Evolutionary conservation across 73 alveolate species (phyloP).

Genomic region (Breviolum minutum): DNA sequence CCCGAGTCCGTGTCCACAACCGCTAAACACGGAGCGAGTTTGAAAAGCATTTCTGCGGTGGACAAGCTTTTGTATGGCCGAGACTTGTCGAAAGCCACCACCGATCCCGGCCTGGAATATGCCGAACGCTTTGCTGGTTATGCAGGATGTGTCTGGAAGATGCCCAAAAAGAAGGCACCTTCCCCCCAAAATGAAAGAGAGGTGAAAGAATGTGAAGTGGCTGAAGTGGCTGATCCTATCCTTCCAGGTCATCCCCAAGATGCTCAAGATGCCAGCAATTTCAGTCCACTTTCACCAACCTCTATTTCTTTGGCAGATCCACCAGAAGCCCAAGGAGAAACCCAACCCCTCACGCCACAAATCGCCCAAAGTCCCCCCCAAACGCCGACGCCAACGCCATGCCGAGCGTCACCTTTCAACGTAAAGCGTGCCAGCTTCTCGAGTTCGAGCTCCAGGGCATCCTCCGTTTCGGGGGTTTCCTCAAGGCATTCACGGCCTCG

Average conservation of each 20-base stretch:
- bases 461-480: conserved; percentile 8
- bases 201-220: neutral
- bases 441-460: conserved; percentile 7
- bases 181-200: neutral
- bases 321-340: too few species aligned
- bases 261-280: too few species aligned
- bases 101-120: conserved; percentile 19
- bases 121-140: conserved; percentile 14
- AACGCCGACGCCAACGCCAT: neutral
- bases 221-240: neutral
- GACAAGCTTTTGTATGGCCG: conserved; percentile 51
- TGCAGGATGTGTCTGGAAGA: conserved; percentile 16
- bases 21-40: neutral
- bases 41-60: conserved; percentile 20
- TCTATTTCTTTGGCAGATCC: too few species aligned
- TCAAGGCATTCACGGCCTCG: conserved; percentile 38
- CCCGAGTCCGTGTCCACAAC: neutral
- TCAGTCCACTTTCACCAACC: too few species aligned
- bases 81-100: neutral
- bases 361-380: neutral
- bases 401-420: neutral
- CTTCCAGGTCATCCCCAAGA: neutral
- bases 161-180: neutral
- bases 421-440: neutral
- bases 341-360: neutral